Evolutionary conservation across 2,329 filamentous ascomycete species (phyloP), one percentile per base, ranked within the genome.

Genomic region (Trichoderma cornu-damae): DNA sequence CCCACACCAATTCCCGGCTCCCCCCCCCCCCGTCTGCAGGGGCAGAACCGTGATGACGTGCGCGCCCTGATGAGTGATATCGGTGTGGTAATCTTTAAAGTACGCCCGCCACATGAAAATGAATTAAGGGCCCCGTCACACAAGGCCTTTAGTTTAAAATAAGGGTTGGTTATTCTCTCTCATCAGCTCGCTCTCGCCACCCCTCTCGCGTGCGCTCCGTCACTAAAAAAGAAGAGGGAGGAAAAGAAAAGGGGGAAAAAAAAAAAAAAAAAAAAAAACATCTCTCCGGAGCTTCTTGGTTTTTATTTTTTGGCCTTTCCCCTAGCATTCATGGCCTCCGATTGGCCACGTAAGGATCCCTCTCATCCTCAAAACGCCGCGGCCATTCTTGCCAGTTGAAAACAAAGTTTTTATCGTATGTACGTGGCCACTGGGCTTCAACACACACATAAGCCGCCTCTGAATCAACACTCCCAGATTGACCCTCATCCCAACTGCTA

Each of bases 321-420:
- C 37, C 37, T 4, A 34, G 37, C 11, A 34, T 24, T n/a, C 16
- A 16, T 7, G 3, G n/a, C 32, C 43, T 46, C 22, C 32, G 16
- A 37, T 54, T n/a, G 24, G 16, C 24, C 40, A 46, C 34, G n/a
- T 38, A 22, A 32, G n/a, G 6, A 46, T 32, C 40, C 7, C 32
- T 18, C 43, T 42, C 22, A 32, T 32, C 26, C 30, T 56, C 40
- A 12, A 48, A 32, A 46, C 16, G n/a, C 14, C 24, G 11, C 32
- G 32, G 42, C 51, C 12, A 18, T 30, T 47, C 53, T 48, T 43
- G 34, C 42, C 53, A 56, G 48, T 56, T 24, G 48, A 6, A 32
- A 6, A n/a, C n/a, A n/a, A n/a, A n/a, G n/a, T n/a, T n/a, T n/a
- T n/a, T 12, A 12, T 18, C 26, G n/a, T 48, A 48, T 34, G 34